Evolutionary conservation across 2,329 filamentous ascomycete genomes (phyloP).

Genomic region (Aspergillus novoparasiticus): DNA sequence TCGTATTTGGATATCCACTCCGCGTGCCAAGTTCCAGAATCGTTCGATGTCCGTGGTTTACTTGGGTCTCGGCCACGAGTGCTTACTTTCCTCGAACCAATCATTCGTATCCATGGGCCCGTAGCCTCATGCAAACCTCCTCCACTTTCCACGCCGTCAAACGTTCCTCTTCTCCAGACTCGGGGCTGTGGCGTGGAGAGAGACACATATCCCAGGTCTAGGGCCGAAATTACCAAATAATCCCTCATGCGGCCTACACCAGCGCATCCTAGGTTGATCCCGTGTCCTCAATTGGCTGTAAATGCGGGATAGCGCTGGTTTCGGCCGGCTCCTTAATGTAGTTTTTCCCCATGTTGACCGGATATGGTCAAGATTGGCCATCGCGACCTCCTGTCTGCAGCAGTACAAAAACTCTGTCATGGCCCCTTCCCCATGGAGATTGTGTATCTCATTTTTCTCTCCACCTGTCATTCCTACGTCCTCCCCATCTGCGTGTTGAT

Average conservation of each 20-base stretch:
- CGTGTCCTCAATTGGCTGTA: conserved; percentile 4
- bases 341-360: conserved; percentile 7
- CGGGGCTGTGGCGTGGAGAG: conserved; percentile 7
- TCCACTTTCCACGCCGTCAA: conserved; percentile 8
- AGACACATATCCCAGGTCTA: neutral
- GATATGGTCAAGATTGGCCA: conserved; percentile 9
- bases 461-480: neutral
- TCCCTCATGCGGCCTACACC: neutral
- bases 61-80: neutral
- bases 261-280: neutral
- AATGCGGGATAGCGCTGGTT: conserved; percentile 11
- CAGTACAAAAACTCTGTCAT: conserved; percentile 7
- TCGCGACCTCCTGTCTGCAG: neutral
- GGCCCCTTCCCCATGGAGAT: conserved; percentile 3
- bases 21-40: conserved; percentile 7
- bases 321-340: conserved; percentile 4
- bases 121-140: neutral
- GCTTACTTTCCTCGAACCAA: neutral
- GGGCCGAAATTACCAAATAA: conserved; percentile 2
- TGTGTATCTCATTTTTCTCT: conserved; percentile 2
- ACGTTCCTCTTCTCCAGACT: conserved; percentile 8
- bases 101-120: neutral
- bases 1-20: conserved; percentile 3
- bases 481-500: neutral
- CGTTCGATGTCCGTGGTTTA: conserved; percentile 7